Conservation (phyloP, 2,329 filamentous ascomycete species). For the Myriosclerotinia duriaeana region DNA sequence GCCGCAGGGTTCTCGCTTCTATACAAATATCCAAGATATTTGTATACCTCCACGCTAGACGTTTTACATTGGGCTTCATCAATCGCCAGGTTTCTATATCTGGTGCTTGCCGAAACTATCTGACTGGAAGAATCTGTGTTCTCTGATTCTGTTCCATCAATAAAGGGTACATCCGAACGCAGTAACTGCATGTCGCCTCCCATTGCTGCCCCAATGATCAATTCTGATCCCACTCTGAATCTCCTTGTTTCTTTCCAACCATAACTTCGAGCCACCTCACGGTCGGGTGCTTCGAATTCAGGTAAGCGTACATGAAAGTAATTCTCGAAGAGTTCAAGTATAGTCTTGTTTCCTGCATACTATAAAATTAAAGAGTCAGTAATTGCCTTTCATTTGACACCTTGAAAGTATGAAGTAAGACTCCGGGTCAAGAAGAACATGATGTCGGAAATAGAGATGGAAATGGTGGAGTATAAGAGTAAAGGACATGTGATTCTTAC, state of each 20-base stretch:
- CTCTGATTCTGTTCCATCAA: too few species aligned
- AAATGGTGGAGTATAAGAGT: not conserved
- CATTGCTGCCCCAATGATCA: not conserved
- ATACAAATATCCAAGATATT: too few species aligned
- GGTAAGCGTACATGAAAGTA: not conserved
- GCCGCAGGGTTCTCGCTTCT: too few species aligned
- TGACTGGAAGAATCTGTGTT: too few species aligned
- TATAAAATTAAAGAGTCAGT: not conserved
- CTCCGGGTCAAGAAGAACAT: too few species aligned
- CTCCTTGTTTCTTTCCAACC: too few species aligned
- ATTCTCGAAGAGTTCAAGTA: not conserved
- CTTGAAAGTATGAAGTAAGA: too few species aligned
- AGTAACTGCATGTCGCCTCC: not conserved
- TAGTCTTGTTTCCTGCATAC: not conserved
- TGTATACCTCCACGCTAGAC: too few species aligned
- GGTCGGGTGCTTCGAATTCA: not conserved
- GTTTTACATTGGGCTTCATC: too few species aligned
- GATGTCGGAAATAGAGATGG: not conserved
- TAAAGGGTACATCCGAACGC: not conserved
- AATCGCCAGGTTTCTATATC: too few species aligned
- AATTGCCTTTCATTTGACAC: not conserved
- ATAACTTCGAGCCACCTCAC: too few species aligned
- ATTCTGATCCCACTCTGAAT: not conserved
- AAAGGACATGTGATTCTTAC: not conserved
- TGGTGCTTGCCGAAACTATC: too few species aligned